Base-by-base conservation (phyloP, 108 stramenopile genomes). In the Nitzschia sp. region DNA sequence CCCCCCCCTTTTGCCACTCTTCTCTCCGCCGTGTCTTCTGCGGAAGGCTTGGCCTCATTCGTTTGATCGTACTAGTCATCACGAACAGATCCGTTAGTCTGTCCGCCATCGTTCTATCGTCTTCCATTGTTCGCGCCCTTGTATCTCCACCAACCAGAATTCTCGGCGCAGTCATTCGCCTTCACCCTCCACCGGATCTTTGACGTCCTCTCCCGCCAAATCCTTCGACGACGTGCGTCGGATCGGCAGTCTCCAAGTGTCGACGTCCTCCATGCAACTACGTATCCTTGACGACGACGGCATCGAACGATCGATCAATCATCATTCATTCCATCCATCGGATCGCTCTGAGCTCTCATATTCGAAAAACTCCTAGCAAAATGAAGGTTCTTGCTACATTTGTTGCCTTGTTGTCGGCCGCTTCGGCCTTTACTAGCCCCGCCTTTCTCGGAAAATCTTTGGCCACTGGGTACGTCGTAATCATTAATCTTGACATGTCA, bases 341-440 rank as follows among this genome's bases (percentile, higher is more conserved):
- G 38, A 6, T 42, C 13, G 38, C 38, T 42, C 13, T 42, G 38
- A 9, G 6, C 38, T 9, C 6, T 42, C 38, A 42, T 42, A 9
- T 42, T 13, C 6, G 6, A 6, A 42, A 42, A 42, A 30, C 15
- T 32, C 17, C 1, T 32, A 59, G 5, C 57, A 59, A 31, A 13
- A 65, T 65, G 64, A 65, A 65, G 64, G 26, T 65, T 32, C 38
- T 65, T 32, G 45, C 49, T 19, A 21, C 30, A 15, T 53, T 65
- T 46, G 21, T 53, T 11, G 28, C 48, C 17, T 29, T 65, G 3
- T 30, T 65, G 38, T 65, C 64, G 18, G 64, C 29, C 2, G 49
- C 48, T 27, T 65, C 64, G 64, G 64, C 64, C 19, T 65, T 65
- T 65, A 30, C 64, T 30, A 33, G 18, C 31, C 57, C 57, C 18